These are phyloP conservation scores for Euphorbia lathyris DNA, from an alignment of 345 rosid species.

Conservation along the genomic window DNA sequence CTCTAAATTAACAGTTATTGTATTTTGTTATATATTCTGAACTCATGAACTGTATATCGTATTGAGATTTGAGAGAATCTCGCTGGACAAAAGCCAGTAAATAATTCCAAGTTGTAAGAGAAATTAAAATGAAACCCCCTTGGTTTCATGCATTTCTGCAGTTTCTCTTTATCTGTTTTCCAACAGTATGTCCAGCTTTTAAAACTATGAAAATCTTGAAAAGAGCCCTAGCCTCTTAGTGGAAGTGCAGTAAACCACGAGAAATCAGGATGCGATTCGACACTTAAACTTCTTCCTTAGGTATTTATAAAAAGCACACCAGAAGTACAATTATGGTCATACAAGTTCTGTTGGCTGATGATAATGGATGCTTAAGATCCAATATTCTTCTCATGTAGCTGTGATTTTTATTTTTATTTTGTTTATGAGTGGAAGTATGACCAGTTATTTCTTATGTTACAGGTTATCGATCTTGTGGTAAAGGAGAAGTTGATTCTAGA, in stretches of 20 bases:
- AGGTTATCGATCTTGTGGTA: slow-evolving; percentile 83
- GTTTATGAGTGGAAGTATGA: neutral
- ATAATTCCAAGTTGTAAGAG: neutral
- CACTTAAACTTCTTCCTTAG: too few relatives aligned
- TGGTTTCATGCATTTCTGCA: neutral
- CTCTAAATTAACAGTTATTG: neutral
- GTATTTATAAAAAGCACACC: neutral
- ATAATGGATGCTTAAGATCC: neutral
- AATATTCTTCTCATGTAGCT: neutral
- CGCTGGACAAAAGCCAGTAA: neutral
- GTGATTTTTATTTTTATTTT: neutral
- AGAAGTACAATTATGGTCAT: neutral
- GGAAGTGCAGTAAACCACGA: too few relatives aligned
- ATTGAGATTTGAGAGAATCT: neutral
- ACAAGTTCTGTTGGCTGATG: neutral
- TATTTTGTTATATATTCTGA: neutral
- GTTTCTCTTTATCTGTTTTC: neutral
- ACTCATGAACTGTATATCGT: neutral
- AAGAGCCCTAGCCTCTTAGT: neutral
- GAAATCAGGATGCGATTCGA: too few relatives aligned
- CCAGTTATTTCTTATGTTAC: slow-evolving; percentile 16
- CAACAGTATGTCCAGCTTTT: neutral
- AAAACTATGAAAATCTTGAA: neutral
- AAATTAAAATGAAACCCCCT: neutral
- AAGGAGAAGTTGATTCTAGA: slow-evolving; percentile 56